phyloP scores from a whole-genome alignment of 1,284 basidiomycete species.

The Ustilago crameri region DNA sequence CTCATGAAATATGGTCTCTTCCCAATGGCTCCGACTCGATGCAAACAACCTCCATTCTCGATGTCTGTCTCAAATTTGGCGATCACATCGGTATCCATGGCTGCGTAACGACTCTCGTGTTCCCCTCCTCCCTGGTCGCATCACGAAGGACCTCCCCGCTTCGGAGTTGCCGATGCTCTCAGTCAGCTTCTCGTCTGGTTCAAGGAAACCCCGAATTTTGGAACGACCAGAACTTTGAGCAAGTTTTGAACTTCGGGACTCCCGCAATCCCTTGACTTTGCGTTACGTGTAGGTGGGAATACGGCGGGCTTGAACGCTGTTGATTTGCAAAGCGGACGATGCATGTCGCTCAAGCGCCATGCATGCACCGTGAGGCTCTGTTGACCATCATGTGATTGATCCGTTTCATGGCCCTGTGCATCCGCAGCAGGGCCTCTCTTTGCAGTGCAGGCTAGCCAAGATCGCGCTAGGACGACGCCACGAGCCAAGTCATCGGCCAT shows the following conservation, averaged over 20 bases:
- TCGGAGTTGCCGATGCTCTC: too few relatives aligned
- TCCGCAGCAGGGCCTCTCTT: neutral
- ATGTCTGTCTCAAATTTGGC: slow-evolving; percentile 4
- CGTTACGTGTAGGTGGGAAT: neutral
- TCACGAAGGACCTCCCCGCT: neutral
- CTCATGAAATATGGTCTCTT: slow-evolving; percentile 8
- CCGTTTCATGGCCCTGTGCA: too few relatives aligned
- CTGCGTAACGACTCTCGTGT: slow-evolving; percentile 6
- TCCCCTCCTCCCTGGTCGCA: neutral
- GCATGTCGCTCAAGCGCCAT: too few relatives aligned
- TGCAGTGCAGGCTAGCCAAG: neutral
- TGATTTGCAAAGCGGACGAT: too few relatives aligned
- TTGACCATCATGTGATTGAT: too few relatives aligned
- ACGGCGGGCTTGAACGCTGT: too few relatives aligned
- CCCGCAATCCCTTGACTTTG: too few relatives aligned
- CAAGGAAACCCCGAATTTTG: too few relatives aligned
- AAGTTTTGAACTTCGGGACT: too few relatives aligned
- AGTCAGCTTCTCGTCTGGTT: too few relatives aligned
- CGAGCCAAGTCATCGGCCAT: too few relatives aligned
- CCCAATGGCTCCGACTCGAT: neutral
- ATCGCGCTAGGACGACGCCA: neutral
- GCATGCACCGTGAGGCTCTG: too few relatives aligned
- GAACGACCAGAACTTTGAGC: neutral
- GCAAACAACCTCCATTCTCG: slow-evolving; percentile 23
- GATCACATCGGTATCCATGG: slow-evolving; percentile 5